Percentiles rank a stretch among this genome's conserved stretches.
These are phyloP conservation scores for Naegleria fowleri DNA, from an alignment of 208 protist genomes.

Conservation along the genomic window DNA sequence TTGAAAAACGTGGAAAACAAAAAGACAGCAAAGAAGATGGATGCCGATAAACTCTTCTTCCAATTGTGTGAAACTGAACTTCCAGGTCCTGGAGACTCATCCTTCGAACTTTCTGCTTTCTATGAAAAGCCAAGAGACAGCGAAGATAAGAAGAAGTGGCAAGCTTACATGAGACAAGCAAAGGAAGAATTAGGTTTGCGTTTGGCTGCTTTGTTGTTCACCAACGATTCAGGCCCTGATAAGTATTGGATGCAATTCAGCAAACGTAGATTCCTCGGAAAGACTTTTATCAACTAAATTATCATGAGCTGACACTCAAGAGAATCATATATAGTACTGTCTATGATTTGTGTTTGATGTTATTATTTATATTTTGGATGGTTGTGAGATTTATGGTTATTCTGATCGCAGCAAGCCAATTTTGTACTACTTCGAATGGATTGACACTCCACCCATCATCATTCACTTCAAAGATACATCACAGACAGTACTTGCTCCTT, in stretches of 20 bases:
- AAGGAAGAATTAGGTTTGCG: constrained; percentile 59
- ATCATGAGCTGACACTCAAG: no score
- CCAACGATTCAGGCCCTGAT: constrained; percentile 41
- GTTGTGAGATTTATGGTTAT: no score
- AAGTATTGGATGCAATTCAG: constrained; percentile 73
- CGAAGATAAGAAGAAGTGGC: constrained; percentile 45
- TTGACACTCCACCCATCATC: no score
- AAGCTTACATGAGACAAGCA: constrained; percentile 61
- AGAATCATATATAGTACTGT: no score
- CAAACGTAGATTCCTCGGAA: constrained; percentile 70
- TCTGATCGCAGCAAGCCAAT: no score
- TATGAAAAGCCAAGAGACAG: constrained; percentile 44
- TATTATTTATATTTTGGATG: no score
- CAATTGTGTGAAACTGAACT: constrained; percentile 58
- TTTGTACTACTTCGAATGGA: no score
- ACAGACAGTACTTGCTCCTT: no score
- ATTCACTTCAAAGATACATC: no score
- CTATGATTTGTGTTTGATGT: no score
- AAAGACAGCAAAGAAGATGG: constrained; percentile 34
- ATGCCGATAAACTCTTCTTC: constrained; percentile 58
- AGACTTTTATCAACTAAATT: constrained; percentile 51
- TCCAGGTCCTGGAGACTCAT: constrained; percentile 56
- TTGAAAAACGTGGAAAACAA: constrained; percentile 49
- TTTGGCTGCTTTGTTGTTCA: constrained; percentile 51
- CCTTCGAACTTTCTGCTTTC: constrained; percentile 53